phyloP scores from a whole-genome alignment of 306 rosid genomes.

The Vicia sativa region DNA sequence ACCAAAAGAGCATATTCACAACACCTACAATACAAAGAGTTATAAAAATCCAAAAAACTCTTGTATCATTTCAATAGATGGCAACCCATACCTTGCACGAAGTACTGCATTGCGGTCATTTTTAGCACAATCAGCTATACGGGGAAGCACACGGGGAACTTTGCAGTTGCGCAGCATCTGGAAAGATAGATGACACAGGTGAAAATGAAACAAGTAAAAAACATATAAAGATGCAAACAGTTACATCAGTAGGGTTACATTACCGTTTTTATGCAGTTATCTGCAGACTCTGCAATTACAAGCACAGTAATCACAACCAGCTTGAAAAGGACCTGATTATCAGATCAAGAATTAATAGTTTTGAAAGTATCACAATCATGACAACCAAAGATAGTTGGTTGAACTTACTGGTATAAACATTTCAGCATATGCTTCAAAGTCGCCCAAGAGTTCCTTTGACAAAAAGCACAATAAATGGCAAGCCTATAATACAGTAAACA shows the following conservation, averaged over 20 bases:
- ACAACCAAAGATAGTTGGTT: slow-evolving; percentile 33
- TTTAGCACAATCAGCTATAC: slow-evolving; percentile 88
- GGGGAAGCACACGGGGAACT: slow-evolving; percentile 95
- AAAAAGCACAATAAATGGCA: slow-evolving; percentile 92
- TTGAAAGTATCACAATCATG: slow-evolving; percentile 32
- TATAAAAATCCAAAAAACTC: slow-evolving; percentile 33
- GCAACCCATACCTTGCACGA: slow-evolving; percentile 80
- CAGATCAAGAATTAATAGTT: slow-evolving; percentile 47
- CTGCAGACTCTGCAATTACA: slow-evolving; percentile 99
- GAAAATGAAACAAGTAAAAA: slow-evolving; percentile 31
- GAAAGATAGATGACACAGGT: slow-evolving; percentile 31
- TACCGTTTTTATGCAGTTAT: slow-evolving; percentile 99
- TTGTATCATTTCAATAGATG: neutral
- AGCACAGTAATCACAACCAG: slow-evolving; percentile 99
- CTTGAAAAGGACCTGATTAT: slow-evolving; percentile 98
- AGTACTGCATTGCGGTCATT: slow-evolving; percentile 91
- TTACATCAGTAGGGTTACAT: slow-evolving; percentile 25
- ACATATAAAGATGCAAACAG: neutral
- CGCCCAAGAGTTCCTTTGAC: slow-evolving; percentile 98
- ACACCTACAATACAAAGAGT: slow-evolving; percentile 61
- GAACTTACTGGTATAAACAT: slow-evolving; percentile 88
- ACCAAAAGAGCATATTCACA: slow-evolving; percentile 95
- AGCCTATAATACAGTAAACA: slow-evolving; percentile 58
- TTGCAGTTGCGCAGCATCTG: slow-evolving; percentile 98
- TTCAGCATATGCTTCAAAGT: slow-evolving; percentile 95